A percentile compares a stretch with the other conserved stretches of the same genome.
phyloP scores from a whole-genome alignment of 257 asterid species.

The Striga asiatica region DNA sequence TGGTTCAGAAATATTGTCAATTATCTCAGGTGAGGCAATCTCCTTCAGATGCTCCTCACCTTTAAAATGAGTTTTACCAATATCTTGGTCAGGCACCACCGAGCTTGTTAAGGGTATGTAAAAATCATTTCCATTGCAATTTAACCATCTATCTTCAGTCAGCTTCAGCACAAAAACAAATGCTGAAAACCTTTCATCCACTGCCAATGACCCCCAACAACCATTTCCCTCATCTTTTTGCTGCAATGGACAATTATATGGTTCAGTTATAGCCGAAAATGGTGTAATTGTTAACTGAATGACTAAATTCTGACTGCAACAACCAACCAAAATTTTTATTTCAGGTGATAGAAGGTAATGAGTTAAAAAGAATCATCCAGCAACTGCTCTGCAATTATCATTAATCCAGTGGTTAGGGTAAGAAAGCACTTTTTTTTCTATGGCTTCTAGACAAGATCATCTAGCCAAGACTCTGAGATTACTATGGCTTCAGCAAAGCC shows the following conservation, averaged over 20 bases:
- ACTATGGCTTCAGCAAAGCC: not conserved
- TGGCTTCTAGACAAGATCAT: no score
- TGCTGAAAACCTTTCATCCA: constrained; percentile 46
- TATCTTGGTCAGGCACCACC: constrained; percentile 15
- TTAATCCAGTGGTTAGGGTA: no score
- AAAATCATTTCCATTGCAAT: constrained; percentile 68
- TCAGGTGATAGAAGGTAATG: constrained; percentile 7
- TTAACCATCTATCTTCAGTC: constrained; percentile 63
- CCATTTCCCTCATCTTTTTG: constrained; percentile 40
- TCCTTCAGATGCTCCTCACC: constrained; percentile 20
- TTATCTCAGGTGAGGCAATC: constrained; percentile 17
- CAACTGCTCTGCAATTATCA: no score
- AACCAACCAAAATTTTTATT: not conserved
- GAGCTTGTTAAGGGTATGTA: constrained; percentile 46
- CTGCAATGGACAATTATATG: constrained; percentile 32
- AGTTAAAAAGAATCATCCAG: constrained; percentile 2
- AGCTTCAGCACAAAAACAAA: constrained; percentile 81
- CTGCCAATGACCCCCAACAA: constrained; percentile 51
- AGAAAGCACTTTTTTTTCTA: no score
- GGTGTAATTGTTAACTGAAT: constrained; percentile 8
- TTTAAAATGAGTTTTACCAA: constrained; percentile 19
- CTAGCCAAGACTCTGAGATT: not conserved
- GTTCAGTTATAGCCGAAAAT: not conserved
- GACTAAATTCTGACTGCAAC: not conserved
- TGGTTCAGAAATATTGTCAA: constrained; percentile 24